Evolutionary conservation across 1,139 yeast genomes (phyloP).

Genomic region (Kodamaea sp.): DNA sequence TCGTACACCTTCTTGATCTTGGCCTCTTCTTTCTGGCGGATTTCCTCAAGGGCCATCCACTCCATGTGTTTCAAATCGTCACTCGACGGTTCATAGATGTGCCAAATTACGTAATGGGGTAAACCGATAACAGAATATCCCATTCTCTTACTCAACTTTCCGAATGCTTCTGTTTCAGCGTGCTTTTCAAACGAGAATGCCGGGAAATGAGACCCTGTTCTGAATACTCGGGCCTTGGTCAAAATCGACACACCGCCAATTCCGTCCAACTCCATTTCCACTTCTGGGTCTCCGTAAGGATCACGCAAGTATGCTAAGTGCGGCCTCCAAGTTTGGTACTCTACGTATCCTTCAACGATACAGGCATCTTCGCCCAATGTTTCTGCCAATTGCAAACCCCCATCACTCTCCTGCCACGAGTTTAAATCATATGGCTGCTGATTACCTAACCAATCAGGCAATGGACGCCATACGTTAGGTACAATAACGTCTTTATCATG

Average conservation of each 20-base stretch:
- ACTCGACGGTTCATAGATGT: slow-evolving; percentile 83
- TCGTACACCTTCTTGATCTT: slow-evolving; percentile 69
- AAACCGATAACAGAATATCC: slow-evolving; percentile 79
- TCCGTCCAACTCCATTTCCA: slow-evolving; percentile 86
- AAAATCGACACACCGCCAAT: slow-evolving; percentile 89
- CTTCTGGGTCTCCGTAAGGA: slow-evolving; percentile 83
- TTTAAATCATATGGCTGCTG: slow-evolving; percentile 90
- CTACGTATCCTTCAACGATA: slow-evolving; percentile 89
- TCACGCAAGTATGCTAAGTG: slow-evolving; percentile 86
- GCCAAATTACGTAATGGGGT: slow-evolving; percentile 93
- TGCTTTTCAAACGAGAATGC: slow-evolving; percentile 89
- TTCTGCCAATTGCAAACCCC: slow-evolving; percentile 77
- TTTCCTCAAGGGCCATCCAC: slow-evolving; percentile 94
- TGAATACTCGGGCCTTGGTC: slow-evolving; percentile 77
- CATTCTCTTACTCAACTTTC: slow-evolving; percentile 80
- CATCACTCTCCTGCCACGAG: slow-evolving; percentile 88
- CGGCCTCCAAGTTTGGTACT: slow-evolving; percentile 91
- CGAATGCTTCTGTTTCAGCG: slow-evolving; percentile 93
- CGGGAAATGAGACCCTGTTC: slow-evolving; percentile 83
- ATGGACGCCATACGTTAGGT: slow-evolving; percentile 91
- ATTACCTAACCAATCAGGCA: slow-evolving; percentile 86
- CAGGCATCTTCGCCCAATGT: slow-evolving; percentile 83
- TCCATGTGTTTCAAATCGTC: slow-evolving; percentile 93
- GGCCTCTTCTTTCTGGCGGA: slow-evolving; percentile 67
- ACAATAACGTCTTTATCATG: slow-evolving; percentile 58